Conservation (phyloP, 495 filamentous ascomycete genomes). For the Beverwykella pulmonaria region DNA sequence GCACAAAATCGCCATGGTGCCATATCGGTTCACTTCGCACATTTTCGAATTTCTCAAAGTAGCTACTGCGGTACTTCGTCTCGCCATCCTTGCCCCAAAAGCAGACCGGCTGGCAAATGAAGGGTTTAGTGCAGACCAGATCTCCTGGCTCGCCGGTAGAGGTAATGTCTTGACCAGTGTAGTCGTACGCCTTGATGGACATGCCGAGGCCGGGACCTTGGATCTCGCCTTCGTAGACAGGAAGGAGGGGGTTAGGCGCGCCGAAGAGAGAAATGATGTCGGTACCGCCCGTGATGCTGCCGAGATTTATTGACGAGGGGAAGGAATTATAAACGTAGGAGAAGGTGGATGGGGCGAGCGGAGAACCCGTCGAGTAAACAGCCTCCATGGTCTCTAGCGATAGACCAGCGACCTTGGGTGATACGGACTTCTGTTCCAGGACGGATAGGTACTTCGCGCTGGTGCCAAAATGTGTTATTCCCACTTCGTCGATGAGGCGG, state of each 20-base stretch:
- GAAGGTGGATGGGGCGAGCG: constrained; percentile 90
- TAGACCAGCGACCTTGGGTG: constrained; percentile 58
- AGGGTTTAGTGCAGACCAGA: constrained; percentile 81
- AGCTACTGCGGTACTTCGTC: constrained; percentile 74
- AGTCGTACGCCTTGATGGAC: constrained; percentile 79
- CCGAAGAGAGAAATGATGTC: constrained; percentile 96
- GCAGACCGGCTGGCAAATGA: constrained; percentile 85
- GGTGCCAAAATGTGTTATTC: constrained; percentile 89
- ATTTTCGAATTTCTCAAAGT: constrained; percentile 79
- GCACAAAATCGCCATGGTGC: constrained; percentile 95
- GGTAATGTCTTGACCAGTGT: constrained; percentile 55
- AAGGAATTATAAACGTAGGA: constrained; percentile 83
- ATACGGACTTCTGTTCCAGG: constrained; percentile 76
- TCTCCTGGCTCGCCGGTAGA: constrained; percentile 77
- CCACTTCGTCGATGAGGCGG: constrained; percentile 66
- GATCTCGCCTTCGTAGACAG: constrained; percentile 85
- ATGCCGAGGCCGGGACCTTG: constrained; percentile 90
- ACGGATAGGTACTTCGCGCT: constrained; percentile 90
- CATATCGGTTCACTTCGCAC: constrained; percentile 55
- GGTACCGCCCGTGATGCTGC: constrained; percentile 85
- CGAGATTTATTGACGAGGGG: constrained; percentile 72
- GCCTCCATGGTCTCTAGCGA: constrained; percentile 64
- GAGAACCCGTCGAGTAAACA: constrained; percentile 92
- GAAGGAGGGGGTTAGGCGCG: constrained; percentile 79
- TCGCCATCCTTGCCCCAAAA: constrained; percentile 80